Conservation (phyloP, 163 green algal species). For the Smithsoniella earleae region DNA sequence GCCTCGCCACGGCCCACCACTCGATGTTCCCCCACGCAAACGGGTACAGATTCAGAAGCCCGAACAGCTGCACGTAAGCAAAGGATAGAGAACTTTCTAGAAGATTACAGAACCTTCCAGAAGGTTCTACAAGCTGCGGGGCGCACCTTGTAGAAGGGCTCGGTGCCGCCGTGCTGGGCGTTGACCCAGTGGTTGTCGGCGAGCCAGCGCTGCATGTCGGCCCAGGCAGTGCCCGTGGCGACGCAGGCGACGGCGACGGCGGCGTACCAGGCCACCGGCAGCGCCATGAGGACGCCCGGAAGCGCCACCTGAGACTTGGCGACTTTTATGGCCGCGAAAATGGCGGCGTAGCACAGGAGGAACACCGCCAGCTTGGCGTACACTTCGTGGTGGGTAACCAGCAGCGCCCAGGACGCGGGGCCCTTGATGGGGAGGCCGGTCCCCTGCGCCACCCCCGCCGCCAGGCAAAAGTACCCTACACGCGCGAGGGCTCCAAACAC, state of each 20-base stretch:
- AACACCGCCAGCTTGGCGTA: background rate
- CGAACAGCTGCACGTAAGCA: slow-evolving; percentile 51
- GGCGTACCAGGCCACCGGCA: slow-evolving; percentile 17
- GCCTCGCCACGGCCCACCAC: slow-evolving; percentile 41
- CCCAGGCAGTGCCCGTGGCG: background rate
- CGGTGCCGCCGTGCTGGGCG: slow-evolving; percentile 38
- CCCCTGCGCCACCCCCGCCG: slow-evolving; percentile 46
- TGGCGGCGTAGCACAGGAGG: background rate
- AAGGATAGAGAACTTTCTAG: no score
- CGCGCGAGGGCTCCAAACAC: no score
- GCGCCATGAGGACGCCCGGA: background rate
- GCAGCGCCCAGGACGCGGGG: background rate
- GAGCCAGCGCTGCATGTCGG: background rate
- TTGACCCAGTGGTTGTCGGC: background rate
- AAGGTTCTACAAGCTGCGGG: no score
- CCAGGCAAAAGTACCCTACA: slow-evolving; percentile 51
- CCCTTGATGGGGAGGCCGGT: slow-evolving; percentile 27
- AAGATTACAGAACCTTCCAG: background rate
- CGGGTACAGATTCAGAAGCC: slow-evolving; percentile 40
- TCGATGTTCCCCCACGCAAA: slow-evolving; percentile 42
- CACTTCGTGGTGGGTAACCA: background rate
- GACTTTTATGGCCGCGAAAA: background rate
- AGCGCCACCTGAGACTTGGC: no score
- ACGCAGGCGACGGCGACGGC: background rate
- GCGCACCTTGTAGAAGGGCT: slow-evolving; percentile 48